phyloP scores from a whole-genome alignment of 2,329 filamentous ascomycete species.

The Emmonsiellopsis sp. region DNA sequence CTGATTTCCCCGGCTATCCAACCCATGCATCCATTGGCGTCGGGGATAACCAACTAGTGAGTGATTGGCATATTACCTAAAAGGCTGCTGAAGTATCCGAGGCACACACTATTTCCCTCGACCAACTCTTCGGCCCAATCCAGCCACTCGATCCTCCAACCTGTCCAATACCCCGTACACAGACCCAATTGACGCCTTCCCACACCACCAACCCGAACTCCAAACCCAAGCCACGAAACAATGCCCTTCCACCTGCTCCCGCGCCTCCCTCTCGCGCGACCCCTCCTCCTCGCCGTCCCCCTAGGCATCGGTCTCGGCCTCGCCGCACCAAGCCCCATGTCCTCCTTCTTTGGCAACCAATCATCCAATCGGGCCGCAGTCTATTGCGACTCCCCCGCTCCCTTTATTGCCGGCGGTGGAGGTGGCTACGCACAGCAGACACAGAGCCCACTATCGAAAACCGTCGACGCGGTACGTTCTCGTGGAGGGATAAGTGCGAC shows the following conservation, averaged over 20 bases:
- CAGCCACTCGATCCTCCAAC: no score
- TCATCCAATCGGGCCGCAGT: constrained; percentile 24
- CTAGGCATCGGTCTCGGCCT: constrained; percentile 26
- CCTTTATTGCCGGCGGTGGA: neutral
- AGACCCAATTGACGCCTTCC: neutral
- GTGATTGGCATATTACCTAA: no score
- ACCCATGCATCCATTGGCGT: neutral
- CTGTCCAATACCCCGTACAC: no score
- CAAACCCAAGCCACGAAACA: neutral
- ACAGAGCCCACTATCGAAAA: constrained; percentile 15
- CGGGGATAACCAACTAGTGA: no score
- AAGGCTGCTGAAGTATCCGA: no score
- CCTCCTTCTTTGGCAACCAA: constrained; percentile 23
- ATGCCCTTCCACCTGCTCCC: constrained; percentile 14
- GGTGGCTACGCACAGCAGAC: neutral
- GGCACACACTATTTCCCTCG: no score
- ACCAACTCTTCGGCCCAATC: no score
- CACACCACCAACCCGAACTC: neutral
- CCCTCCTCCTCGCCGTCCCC: constrained; percentile 13
- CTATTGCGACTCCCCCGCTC: constrained; percentile 16
- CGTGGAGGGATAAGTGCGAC: constrained; percentile 19
- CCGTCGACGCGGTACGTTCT: neutral
- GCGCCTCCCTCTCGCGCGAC: constrained; percentile 8
- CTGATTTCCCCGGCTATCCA: neutral
- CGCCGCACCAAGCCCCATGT: constrained; percentile 17